Base-by-base conservation (phyloP, 2,329 filamentous ascomycete genomes). In the Colletotrichum brevisporum region DNA sequence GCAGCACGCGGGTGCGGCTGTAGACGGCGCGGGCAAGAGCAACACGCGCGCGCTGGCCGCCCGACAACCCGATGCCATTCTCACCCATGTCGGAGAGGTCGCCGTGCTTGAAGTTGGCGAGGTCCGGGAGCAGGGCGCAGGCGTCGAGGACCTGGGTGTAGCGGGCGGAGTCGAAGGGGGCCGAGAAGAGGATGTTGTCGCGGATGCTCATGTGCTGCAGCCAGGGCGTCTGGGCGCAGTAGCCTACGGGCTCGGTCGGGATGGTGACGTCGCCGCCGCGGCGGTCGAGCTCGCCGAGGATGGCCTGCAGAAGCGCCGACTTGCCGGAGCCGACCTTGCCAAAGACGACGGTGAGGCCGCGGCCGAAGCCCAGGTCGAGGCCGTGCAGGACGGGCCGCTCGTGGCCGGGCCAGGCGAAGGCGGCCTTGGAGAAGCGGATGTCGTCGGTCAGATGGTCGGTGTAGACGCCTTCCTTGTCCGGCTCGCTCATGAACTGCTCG, bases 401-500 rank as follows among this genome's bases (percentile, higher is more conserved):
- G 0, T 88, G 88, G 0, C 92, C 92, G 0, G 94, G 94, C 91
- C 94, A 97, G 0, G 91, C 88, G 76, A 97, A 97, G 0, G 90
- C 90, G 5, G 92, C 93, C 31, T 88, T 80, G 2, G 85, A 81
- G 54, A 97, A 83, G 48, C 86, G 78, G 21, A 91, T 82, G 16
- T 85, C 81, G 18, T 81, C 75, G 2, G 72, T 72, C 1, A 78
- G 53, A 3, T 84, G 79, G 9, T 77, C 76, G 4, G 80, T 74
- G 4, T 83, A 81, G 3, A 78, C 78, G 31, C 87, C 84, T 36
- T 89, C 87, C 73, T 94, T 94, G 75, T 97, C 90, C 0, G 93
- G 93, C 78, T 97, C 94, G 0, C 84, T 83, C 93, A 97, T 97
- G 80, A 97, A 97, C 24, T 88, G 86, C 74, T 97, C 92, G 21